Conservation (phyloP, 2,329 filamentous ascomycete species). For the Botrytis fragariae region DNA sequence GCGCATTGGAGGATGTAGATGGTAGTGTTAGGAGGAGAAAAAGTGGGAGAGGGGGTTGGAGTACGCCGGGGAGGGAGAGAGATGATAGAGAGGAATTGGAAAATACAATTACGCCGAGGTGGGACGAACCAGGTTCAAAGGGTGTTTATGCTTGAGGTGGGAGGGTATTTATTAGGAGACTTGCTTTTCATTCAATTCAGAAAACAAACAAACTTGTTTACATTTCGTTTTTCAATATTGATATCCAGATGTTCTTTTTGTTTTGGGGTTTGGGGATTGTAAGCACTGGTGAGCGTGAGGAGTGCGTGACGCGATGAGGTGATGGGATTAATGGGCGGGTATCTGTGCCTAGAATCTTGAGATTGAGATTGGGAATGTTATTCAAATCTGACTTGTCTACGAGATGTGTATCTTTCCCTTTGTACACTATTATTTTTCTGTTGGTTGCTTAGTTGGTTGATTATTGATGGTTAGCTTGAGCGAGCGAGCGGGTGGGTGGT, state of each 20-base stretch:
- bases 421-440: not conserved
- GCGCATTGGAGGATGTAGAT: slow-evolving; percentile 46
- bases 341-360: not conserved
- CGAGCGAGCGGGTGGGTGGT: not conserved
- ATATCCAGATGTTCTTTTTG: not conserved
- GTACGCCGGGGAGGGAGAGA: slow-evolving; percentile 24
- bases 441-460: not conserved
- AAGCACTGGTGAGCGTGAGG: not conserved
- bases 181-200: not conserved
- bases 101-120: slow-evolving; percentile 27
- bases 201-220: not conserved
- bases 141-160: not conserved
- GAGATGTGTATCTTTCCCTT: not conserved
- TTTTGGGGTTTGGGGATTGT: not conserved
- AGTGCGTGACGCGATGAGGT: not conserved
- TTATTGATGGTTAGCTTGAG: too few relatives aligned
- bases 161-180: not conserved
- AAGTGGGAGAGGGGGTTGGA: slow-evolving; percentile 44
- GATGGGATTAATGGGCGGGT: not conserved
- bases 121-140: slow-evolving; percentile 32
- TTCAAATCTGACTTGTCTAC: too few relatives aligned
- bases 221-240: not conserved
- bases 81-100: not conserved
- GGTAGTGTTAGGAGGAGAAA: slow-evolving; percentile 48
- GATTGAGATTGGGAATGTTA: not conserved